Percentiles rank a stretch among this genome's conserved stretches.
These are phyloP conservation scores for Diospyros lotus DNA, from an alignment of 148 eudicot species.

Conservation along the genomic window DNA sequence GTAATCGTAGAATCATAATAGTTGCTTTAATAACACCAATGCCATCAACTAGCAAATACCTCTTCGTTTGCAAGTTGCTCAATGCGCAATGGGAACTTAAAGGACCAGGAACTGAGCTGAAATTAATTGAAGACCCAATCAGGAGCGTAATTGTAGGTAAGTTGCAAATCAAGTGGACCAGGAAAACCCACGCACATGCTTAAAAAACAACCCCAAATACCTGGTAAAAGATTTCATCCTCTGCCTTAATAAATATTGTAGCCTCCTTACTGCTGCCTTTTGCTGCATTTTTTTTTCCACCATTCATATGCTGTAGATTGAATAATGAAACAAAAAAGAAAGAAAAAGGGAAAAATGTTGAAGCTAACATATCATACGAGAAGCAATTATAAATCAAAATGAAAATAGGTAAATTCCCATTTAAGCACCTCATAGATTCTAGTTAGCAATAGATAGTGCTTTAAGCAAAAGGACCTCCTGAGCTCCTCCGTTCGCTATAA, in stretches of 20 bases:
- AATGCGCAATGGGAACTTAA: slow-evolving; percentile 51
- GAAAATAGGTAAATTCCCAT: background rate
- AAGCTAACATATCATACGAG: background rate
- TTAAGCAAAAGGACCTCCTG: slow-evolving; percentile 60
- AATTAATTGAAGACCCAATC: slow-evolving; percentile 23
- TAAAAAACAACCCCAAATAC: slow-evolving; percentile 17
- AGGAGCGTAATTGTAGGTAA: background rate
- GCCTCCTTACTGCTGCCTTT: slow-evolving; percentile 45
- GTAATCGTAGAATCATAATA: background rate
- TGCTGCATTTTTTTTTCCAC: slow-evolving; percentile 30
- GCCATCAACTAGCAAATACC: slow-evolving; percentile 36
- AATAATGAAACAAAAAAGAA: slow-evolving; percentile 11
- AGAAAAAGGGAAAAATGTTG: background rate
- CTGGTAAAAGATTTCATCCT: slow-evolving; percentile 81
- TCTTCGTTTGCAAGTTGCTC: slow-evolving; percentile 56
- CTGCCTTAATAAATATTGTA: slow-evolving; percentile 65
- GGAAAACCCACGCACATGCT: background rate
- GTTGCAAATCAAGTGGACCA: background rate
- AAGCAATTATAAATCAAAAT: slow-evolving; percentile 1
- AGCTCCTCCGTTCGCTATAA: slow-evolving; percentile 79
- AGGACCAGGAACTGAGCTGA: slow-evolving; percentile 87
- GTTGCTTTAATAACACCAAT: background rate
- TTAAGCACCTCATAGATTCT: slow-evolving; percentile 77
- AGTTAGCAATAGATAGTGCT: slow-evolving; percentile 52
- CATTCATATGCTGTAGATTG: slow-evolving; percentile 44